Evolutionary conservation across 805 yeast genomes (phyloP), one percentile per base, ranked within the genome.

Genomic region (Zygosaccharomyces bisporus): DNA sequence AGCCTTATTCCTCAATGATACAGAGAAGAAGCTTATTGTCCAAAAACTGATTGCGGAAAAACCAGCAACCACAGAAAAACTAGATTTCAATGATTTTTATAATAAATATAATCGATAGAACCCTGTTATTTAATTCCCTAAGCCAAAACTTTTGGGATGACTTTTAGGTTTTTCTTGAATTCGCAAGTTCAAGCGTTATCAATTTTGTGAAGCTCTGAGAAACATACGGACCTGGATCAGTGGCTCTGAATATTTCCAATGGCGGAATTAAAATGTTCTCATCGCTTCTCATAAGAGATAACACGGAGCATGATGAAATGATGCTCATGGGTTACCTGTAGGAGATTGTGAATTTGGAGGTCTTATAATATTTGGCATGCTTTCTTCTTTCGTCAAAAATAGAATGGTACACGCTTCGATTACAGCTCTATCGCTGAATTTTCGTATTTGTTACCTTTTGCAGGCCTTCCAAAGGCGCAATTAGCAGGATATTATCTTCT

Each of bases 41-140:
- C 70, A 72, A 46, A 70, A 70, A 50, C 67, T 77, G 70, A 50
- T 67, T 77, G 18, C 65, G 75, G 44, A 55, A 56, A 4, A 71
- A 74, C 48, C 75, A 75, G 46, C 73, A 78, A n/a, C 81, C 81
- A 23, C 65, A n/a, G n/a, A n/a, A n/a, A n/a, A n/a, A n/a, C n/a
- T n/a, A n/a, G n/a, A n/a, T n/a, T n/a, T n/a, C n/a, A n/a, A n/a
- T n/a, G n/a, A n/a, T n/a, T n/a, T n/a, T n/a, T n/a, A n/a, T n/a
- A n/a, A n/a, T n/a, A n/a, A n/a, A n/a, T n/a, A n/a, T n/a, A n/a
- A n/a, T n/a, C n/a, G n/a, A n/a, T n/a, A n/a, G n/a, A n/a, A n/a
- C n/a, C n/a, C n/a, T n/a, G n/a, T n/a, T n/a, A n/a, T n/a, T n/a
- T n/a, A n/a, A n/a, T n/a, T n/a, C n/a, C n/a, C n/a, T n/a, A n/a